These are phyloP conservation scores for Aspergillus persii DNA, from an alignment of 2,329 filamentous ascomycete genomes.

Conservation along the genomic window DNA sequence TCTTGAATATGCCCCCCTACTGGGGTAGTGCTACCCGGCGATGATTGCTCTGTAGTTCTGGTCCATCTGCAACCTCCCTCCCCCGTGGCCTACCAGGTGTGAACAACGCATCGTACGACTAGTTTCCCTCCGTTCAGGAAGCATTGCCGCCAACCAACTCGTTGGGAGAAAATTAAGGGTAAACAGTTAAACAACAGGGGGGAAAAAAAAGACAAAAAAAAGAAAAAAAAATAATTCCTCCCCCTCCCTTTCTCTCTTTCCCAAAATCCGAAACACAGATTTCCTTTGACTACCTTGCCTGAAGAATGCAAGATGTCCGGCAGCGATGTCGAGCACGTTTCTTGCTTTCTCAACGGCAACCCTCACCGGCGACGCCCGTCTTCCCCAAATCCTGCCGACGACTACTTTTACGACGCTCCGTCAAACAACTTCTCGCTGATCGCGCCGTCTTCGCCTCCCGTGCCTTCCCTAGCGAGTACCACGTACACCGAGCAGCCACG, in stretches of 20 bases:
- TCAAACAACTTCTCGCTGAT: constrained; percentile 27
- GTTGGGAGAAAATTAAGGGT: constrained; percentile 11
- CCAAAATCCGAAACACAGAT: not conserved
- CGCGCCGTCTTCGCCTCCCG: constrained; percentile 20
- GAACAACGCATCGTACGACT: constrained; percentile 39
- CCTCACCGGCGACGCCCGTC: constrained; percentile 32
- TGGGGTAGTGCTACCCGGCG: constrained; percentile 37
- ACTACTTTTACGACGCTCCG: constrained; percentile 24
- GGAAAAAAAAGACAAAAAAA: constrained; percentile 5
- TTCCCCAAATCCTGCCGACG: constrained; percentile 22
- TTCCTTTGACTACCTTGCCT: constrained; percentile 25
- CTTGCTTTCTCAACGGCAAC: constrained; percentile 32
- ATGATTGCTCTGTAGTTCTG: constrained; percentile 40
- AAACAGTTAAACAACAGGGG: not conserved
- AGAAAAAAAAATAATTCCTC: constrained; percentile 1
- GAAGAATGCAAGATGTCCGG: constrained; percentile 45
- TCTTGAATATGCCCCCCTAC: constrained; percentile 38
- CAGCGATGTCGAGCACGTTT: constrained; percentile 41
- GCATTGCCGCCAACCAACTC: constrained; percentile 29
- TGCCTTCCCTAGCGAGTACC: constrained; percentile 17
- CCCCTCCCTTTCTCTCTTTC: not conserved
- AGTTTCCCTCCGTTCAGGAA: constrained; percentile 27
- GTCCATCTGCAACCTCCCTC: constrained; percentile 32
- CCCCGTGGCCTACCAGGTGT: constrained; percentile 33
- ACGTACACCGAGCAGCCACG: constrained; percentile 20